Percentiles rank a stretch among this genome's conserved stretches.
These are phyloP conservation scores for Metroxylon sagu DNA, from an alignment of 176 grass and related monocot genomes.

Conservation along the genomic window DNA sequence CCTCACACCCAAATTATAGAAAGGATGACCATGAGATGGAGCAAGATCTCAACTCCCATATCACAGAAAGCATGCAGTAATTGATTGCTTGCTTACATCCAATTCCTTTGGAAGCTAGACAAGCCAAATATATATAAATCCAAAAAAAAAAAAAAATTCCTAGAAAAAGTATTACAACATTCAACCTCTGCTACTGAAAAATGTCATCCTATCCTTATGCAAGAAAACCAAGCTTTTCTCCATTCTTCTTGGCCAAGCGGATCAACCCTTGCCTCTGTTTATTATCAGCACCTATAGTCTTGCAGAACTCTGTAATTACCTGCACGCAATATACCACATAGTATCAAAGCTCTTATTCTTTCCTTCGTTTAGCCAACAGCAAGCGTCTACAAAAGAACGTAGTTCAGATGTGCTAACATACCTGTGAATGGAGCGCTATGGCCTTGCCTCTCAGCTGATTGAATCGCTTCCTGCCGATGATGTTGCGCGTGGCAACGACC, in stretches of 20 bases:
- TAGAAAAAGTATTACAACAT: too few species aligned
- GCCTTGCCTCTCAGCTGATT: constrained; percentile 97
- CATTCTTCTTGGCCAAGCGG: constrained; percentile 92
- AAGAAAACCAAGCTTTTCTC: constrained; percentile 94
- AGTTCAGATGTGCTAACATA: not conserved
- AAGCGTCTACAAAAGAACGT: too few species aligned
- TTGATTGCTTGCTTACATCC: too few species aligned
- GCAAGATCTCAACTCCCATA: too few species aligned
- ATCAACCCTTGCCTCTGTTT: constrained; percentile 96
- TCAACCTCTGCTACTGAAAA: too few species aligned
- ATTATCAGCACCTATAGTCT: constrained; percentile 74
- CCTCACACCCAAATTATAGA: too few species aligned
- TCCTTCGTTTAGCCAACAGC: too few species aligned
- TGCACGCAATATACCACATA: constrained; percentile 7
- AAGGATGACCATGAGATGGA: too few species aligned
- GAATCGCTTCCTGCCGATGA: constrained; percentile 76
- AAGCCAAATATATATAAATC: too few species aligned
- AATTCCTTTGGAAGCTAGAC: too few species aligned
- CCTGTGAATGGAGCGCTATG: constrained; percentile 93
- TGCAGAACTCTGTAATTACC: constrained; percentile 98
- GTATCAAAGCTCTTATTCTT: not conserved
- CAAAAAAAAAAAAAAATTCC: too few species aligned
- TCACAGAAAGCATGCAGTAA: too few species aligned
- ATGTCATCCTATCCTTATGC: constrained; percentile 24
- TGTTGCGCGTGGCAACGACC: constrained; percentile 61